A percentile compares a stretch with the other conserved stretches of the same genome.
Evolutionary conservation across 805 yeast genomes (phyloP).

Genomic region (Suhomyces faveliae): DNA sequence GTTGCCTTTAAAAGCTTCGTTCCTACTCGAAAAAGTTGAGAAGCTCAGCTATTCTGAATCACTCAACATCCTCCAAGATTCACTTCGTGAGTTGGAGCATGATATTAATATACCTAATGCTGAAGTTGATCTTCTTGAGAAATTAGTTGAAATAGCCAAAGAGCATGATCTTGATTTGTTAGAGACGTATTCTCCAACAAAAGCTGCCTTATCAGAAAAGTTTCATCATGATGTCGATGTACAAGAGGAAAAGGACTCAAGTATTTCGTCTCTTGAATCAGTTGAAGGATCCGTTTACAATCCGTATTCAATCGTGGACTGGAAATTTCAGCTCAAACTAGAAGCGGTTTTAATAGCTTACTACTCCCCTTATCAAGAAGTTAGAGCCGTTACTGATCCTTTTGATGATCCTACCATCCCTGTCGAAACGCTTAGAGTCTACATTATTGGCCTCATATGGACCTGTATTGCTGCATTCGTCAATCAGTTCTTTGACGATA

Average conservation of each 20-base stretch:
- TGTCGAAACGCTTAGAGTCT: conserved; percentile 47
- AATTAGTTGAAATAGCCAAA: conserved; percentile 10
- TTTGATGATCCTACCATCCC: conserved; percentile 34
- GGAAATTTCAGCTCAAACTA: conserved; percentile 34
- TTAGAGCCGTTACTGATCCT: conserved; percentile 40
- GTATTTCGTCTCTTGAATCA: not conserved
- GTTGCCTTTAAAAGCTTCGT: conserved; percentile 33
- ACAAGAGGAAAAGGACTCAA: not conserved
- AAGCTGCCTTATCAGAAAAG: not conserved
- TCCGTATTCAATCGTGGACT: conserved; percentile 20
- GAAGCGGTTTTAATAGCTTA: conserved; percentile 40
- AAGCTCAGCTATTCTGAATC: conserved; percentile 38
- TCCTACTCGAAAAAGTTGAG: conserved; percentile 41
- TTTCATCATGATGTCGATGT: not conserved
- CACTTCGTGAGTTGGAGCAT: conserved; percentile 39
- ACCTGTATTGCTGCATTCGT: conserved; percentile 56
- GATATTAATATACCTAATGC: conserved; percentile 48
- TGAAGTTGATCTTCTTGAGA: conserved; percentile 33
- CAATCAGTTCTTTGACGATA: conserved; percentile 54
- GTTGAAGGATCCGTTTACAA: not conserved
- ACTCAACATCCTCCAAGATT: conserved; percentile 35
- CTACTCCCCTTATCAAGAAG: conserved; percentile 44
- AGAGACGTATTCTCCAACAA: not conserved
- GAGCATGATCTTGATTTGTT: not conserved
- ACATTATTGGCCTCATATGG: conserved; percentile 52